Conservation (phyloP, 1,139 yeast species). For the Magnusiomyces ingens region DNA sequence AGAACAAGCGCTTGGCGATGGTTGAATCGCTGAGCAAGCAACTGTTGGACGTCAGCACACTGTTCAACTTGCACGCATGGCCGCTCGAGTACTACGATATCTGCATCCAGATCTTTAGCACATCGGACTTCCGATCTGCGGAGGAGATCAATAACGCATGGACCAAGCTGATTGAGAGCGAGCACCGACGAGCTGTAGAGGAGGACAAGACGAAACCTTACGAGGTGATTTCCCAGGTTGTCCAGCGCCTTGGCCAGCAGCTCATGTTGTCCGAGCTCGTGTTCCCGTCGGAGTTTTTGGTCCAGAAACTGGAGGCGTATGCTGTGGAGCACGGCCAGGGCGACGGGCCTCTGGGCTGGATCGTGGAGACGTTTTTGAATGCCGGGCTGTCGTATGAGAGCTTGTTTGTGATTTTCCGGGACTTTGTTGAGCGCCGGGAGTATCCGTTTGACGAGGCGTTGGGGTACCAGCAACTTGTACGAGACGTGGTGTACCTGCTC, state of each 20-base stretch:
- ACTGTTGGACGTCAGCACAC: conserved; percentile 64
- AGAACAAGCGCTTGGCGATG: conserved; percentile 41
- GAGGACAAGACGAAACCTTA: conserved; percentile 23
- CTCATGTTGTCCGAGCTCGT: conserved; percentile 58
- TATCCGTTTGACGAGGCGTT: conserved; percentile 30
- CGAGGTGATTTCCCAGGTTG: conserved; percentile 35
- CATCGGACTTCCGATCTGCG: conserved; percentile 52
- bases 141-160: conserved; percentile 36
- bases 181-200: conserved; percentile 27
- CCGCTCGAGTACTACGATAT: conserved; percentile 84
- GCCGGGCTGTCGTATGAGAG: conserved; percentile 73
- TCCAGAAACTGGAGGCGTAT: conserved; percentile 45
- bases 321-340: conserved; percentile 34
- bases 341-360: conserved; percentile 45
- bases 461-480: conserved; percentile 24
- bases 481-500: conserved; percentile 26
- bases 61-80: conserved; percentile 81
- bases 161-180: conserved; percentile 30
- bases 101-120: conserved; percentile 69
- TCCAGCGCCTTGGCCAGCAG: conserved; percentile 44
- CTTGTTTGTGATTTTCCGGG: conserved; percentile 59
- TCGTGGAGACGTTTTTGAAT: conserved; percentile 62
- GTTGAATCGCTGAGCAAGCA: conserved; percentile 40
- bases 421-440: conserved; percentile 49
- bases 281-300: conserved; percentile 69